Conservation (phyloP, 2,329 filamentous ascomycete genomes). For the Penicillium sp. region DNA sequence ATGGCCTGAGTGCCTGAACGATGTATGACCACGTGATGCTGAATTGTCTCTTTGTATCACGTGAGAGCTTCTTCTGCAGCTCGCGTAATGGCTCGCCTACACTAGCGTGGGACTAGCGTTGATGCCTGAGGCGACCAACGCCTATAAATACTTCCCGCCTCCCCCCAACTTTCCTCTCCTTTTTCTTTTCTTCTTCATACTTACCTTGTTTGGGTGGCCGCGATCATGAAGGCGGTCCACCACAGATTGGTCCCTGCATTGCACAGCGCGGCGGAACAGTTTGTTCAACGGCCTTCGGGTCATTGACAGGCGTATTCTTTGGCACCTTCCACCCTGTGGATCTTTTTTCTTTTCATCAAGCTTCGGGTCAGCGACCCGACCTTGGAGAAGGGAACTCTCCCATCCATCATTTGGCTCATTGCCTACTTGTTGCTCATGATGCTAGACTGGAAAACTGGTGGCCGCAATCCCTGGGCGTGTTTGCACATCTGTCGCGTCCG, state of each 20-base stretch:
- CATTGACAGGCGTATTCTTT: conserved; percentile 46
- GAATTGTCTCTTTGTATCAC: background rate
- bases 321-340: conserved; percentile 35
- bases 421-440: no score
- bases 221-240: conserved; percentile 51
- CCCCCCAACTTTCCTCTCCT: conserved; percentile 31
- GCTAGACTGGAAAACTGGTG: no score
- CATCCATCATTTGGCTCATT: no score
- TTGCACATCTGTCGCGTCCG: background rate
- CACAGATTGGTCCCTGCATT: conserved; percentile 58
- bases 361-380: conserved; percentile 33
- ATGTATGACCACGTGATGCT: conserved; percentile 15
- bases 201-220: conserved; percentile 54
- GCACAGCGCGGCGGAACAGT: conserved; percentile 58
- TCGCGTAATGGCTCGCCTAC: conserved; percentile 31
- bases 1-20: background rate
- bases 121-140: no score
- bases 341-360: conserved; percentile 37
- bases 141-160: conserved; percentile 34
- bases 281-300: conserved; percentile 51
- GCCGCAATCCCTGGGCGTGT: no score
- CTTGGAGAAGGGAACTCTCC: conserved; percentile 35
- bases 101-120: conserved; percentile 23
- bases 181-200: conserved; percentile 53
- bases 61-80: background rate